phyloP scores from a whole-genome alignment of 495 filamentous ascomycete genomes.

The Chaetomium fimeti region DNA sequence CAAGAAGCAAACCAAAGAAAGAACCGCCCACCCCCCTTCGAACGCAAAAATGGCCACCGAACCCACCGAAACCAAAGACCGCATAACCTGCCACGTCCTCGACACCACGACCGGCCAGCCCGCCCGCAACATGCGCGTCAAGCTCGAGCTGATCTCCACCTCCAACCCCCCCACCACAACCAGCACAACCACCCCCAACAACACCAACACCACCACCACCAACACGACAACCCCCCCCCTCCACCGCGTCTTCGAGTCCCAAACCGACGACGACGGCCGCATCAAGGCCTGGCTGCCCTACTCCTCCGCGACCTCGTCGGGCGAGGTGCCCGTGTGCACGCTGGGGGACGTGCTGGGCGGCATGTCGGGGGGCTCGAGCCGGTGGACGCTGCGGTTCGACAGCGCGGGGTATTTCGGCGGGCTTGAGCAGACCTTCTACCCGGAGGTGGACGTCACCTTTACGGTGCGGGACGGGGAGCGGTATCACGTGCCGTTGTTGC shows the following conservation, averaged over 20 bases:
- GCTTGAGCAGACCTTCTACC: constrained; percentile 78
- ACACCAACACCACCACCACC: constrained; percentile 3
- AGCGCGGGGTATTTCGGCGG: constrained; percentile 74
- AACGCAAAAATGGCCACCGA: not conserved
- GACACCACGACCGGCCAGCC: constrained; percentile 60
- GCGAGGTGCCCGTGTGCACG: constrained; percentile 53
- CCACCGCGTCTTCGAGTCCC: constrained; percentile 56
- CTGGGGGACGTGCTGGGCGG: constrained; percentile 49
- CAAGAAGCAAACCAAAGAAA: constrained; percentile 12
- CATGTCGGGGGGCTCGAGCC: constrained; percentile 30
- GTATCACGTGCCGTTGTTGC: constrained; percentile 88
- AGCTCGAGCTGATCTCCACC: constrained; percentile 64
- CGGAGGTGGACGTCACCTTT: constrained; percentile 86
- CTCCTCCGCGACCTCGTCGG: constrained; percentile 42
- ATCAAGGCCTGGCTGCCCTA: constrained; percentile 72
- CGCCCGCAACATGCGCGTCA: constrained; percentile 76
- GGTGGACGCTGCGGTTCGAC: constrained; percentile 75
- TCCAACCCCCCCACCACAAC: constrained; percentile 33
- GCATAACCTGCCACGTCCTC: constrained; percentile 63
- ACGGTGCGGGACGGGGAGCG: constrained; percentile 69
- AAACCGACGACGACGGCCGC: constrained; percentile 83
- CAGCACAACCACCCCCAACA: constrained; percentile 31
- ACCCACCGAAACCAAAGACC: constrained; percentile 43
- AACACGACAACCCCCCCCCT: constrained; percentile 21
- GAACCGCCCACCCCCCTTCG: not conserved